Conservation (phyloP, 2,329 filamentous ascomycete genomes). For the Penicillium freii region DNA sequence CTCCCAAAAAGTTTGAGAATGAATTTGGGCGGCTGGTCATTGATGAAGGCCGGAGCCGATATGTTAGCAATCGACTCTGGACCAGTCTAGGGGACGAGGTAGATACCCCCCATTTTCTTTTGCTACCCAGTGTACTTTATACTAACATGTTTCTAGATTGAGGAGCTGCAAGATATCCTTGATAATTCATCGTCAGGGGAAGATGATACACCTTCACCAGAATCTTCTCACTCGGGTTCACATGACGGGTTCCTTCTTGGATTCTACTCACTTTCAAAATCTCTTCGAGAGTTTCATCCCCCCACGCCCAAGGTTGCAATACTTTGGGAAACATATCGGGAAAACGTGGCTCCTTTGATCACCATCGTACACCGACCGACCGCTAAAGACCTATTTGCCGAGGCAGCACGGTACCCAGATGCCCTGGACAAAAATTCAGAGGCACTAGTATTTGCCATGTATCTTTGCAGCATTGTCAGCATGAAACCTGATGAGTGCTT, state of each 20-base stretch:
- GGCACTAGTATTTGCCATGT: slow-evolving; percentile 61
- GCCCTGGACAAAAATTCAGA: slow-evolving; percentile 54
- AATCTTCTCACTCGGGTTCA: slow-evolving; percentile 41
- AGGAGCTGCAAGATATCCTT: slow-evolving; percentile 61
- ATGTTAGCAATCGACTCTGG: slow-evolving; percentile 63
- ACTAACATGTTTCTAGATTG: slow-evolving; percentile 45
- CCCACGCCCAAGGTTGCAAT: slow-evolving; percentile 49
- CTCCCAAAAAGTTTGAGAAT: slow-evolving; percentile 22
- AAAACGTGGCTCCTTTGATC: slow-evolving; percentile 61
- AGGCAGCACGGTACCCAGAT: slow-evolving; percentile 51
- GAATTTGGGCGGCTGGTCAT: slow-evolving; percentile 59
- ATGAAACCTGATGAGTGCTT: slow-evolving; percentile 44
- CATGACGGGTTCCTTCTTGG: slow-evolving; percentile 63
- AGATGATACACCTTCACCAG: slow-evolving; percentile 51
- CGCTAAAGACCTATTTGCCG: slow-evolving; percentile 51
- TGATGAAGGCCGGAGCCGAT: slow-evolving; percentile 58
- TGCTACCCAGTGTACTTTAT: background rate
- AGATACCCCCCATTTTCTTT: background rate
- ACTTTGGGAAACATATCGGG: slow-evolving; percentile 59
- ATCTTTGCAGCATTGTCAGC: slow-evolving; percentile 54
- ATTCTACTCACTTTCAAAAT: slow-evolving; percentile 56
- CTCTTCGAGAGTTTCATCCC: slow-evolving; percentile 58
- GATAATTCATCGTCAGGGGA: slow-evolving; percentile 59
- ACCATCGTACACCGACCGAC: slow-evolving; percentile 60
- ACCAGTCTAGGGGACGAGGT: slow-evolving; percentile 61